Conservation (phyloP, 176 grass and related monocot genomes). For the Phragmites australis region DNA sequence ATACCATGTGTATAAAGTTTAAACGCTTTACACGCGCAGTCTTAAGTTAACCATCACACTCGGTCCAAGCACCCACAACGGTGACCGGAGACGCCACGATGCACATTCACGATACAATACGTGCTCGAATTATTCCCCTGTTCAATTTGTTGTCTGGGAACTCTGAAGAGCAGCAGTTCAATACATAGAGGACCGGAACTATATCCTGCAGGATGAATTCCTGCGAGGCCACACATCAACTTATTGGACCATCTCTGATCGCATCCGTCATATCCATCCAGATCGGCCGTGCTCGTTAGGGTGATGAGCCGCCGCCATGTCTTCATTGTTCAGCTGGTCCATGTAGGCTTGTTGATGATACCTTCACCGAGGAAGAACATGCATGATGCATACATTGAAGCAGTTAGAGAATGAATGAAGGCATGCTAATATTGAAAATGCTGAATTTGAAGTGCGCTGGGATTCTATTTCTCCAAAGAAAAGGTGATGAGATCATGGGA, state of each 20-base stretch:
- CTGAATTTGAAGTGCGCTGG: neutral
- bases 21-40: neutral
- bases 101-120: neutral
- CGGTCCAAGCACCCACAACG: neutral
- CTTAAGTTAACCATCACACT: neutral
- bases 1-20: neutral
- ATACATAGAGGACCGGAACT: neutral
- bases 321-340: slow-evolving; percentile 41
- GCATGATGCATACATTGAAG: neutral
- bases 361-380: slow-evolving; percentile 20
- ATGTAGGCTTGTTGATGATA: slow-evolving; percentile 40
- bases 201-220: neutral
- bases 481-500: neutral
- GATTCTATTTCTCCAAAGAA: neutral
- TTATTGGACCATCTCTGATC: neutral
- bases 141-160: neutral
- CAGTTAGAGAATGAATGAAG: neutral
- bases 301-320: slow-evolving; percentile 16
- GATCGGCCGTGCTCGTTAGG: slow-evolving; percentile 12
- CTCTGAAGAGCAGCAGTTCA: neutral
- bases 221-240: neutral
- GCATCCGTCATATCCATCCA: slow-evolving; percentile 44
- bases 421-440: neutral
- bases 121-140: neutral
- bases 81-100: neutral